A percentile compares a stretch with the other conserved stretches of the same genome.
Evolutionary conservation across 257 asterid species (phyloP).

Genomic region (Henckelia pumila): DNA sequence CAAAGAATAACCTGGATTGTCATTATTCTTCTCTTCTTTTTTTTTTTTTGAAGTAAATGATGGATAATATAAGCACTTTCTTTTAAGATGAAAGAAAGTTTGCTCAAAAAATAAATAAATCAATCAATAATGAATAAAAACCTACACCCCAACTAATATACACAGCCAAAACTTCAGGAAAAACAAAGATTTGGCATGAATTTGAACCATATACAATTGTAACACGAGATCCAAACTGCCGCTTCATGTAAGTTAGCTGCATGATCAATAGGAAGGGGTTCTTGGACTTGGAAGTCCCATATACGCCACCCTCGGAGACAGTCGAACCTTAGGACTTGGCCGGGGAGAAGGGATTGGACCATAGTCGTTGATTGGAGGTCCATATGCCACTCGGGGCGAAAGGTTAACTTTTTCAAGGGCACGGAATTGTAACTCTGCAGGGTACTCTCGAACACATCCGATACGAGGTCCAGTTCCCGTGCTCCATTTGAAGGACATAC

Average conservation of each 20-base stretch:
- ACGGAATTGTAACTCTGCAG: slow-evolving; percentile 67
- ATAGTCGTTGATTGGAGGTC: slow-evolving; percentile 39
- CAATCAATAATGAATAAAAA: slow-evolving; percentile 21
- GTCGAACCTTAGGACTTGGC: slow-evolving; percentile 76
- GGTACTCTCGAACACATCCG: slow-evolving; percentile 89
- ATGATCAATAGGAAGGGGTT: slow-evolving; percentile 47
- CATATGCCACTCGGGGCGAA: slow-evolving; percentile 67
- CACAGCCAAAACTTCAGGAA: slow-evolving; percentile 38
- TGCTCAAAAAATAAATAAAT: not conserved
- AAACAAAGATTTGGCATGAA: slow-evolving; percentile 39
- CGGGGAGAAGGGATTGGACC: slow-evolving; percentile 98
- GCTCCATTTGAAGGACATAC: slow-evolving; percentile 83
- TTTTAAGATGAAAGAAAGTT: too few relatives aligned
- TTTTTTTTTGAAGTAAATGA: too few relatives aligned
- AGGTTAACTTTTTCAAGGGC: slow-evolving; percentile 92
- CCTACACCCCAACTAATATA: slow-evolving; percentile 22
- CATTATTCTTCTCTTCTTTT: too few relatives aligned
- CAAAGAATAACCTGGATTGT: not conserved
- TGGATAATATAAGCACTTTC: too few relatives aligned
- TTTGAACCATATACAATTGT: slow-evolving; percentile 31
- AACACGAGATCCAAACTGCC: slow-evolving; percentile 17
- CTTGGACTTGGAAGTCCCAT: slow-evolving; percentile 96
- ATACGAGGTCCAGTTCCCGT: slow-evolving; percentile 87
- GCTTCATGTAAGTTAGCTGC: slow-evolving; percentile 37
- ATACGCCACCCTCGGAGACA: slow-evolving; percentile 80